phyloP scores from a whole-genome alignment of 2,329 filamentous ascomycete genomes.

The Scedosporium aurantiacum region DNA sequence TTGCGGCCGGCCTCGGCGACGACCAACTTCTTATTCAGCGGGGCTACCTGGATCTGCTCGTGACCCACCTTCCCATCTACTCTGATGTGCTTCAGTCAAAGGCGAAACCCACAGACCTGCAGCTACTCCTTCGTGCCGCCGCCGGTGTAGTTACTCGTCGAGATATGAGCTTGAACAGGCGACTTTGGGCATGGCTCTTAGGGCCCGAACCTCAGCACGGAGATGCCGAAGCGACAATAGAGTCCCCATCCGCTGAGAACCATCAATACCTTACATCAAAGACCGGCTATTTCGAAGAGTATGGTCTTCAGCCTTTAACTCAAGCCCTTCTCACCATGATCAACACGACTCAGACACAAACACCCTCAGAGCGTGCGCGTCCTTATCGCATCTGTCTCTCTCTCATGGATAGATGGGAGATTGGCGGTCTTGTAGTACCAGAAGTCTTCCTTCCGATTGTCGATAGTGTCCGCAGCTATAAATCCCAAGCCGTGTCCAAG shows the following conservation, averaged over 20 bases:
- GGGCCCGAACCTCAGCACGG: slow-evolving; percentile 54
- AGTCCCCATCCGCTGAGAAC: slow-evolving; percentile 33
- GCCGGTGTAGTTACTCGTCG: slow-evolving; percentile 77
- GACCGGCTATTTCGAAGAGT: slow-evolving; percentile 73
- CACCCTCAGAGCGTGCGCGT: slow-evolving; percentile 59
- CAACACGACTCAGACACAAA: slow-evolving; percentile 34
- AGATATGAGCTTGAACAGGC: slow-evolving; percentile 93
- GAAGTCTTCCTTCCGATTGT: slow-evolving; percentile 82
- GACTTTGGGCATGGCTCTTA: slow-evolving; percentile 93
- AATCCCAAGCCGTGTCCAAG: slow-evolving; percentile 51
- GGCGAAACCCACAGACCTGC: slow-evolving; percentile 64
- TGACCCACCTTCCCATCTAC: slow-evolving; percentile 78
- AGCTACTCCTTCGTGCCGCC: slow-evolving; percentile 71
- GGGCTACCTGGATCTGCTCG: slow-evolving; percentile 84
- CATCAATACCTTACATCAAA: slow-evolving; percentile 42
- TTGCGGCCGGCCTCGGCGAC: slow-evolving; percentile 79
- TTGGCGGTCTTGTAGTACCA: slow-evolving; percentile 79
- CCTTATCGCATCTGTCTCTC: slow-evolving; percentile 90
- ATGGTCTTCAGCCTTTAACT: slow-evolving; percentile 64
- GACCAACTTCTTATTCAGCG: slow-evolving; percentile 85
- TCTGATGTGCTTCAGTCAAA: slow-evolving; percentile 68
- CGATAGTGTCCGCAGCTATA: slow-evolving; percentile 66
- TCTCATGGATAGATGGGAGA: slow-evolving; percentile 97
- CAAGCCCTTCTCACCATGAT: slow-evolving; percentile 71
- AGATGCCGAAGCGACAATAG: slow-evolving; percentile 35